These are phyloP conservation scores for Cardamine occulta DNA, from an alignment of 345 rosid species.

Conservation along the genomic window DNA sequence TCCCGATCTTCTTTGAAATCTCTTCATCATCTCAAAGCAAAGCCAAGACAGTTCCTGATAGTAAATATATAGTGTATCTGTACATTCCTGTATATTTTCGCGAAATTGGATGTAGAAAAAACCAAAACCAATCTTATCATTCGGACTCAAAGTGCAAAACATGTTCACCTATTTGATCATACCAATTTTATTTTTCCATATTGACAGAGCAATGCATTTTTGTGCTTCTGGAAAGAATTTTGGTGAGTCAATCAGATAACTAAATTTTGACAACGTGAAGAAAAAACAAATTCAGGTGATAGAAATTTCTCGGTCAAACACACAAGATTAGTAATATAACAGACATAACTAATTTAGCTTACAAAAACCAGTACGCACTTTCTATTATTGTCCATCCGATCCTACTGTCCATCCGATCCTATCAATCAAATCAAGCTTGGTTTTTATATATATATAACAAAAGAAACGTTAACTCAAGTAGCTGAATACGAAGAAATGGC, in stretches of 20 bases:
- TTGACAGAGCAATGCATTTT: neutral
- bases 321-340: conserved; percentile 11
- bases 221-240: conserved; percentile 19
- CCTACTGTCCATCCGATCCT: neutral
- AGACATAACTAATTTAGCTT: conserved; percentile 22
- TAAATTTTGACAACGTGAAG: neutral
- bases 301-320: neutral
- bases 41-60: neutral
- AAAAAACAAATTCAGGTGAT: neutral
- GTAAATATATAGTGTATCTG: conserved; percentile 17
- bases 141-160: neutral
- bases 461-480: too few species aligned
- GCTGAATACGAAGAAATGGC: neutral
- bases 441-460: neutral
- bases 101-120: neutral
- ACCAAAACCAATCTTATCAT: conserved; percentile 4
- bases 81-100: conserved; percentile 29
- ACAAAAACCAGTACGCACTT: neutral
- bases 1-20: conserved; percentile 38
- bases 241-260: conserved; percentile 14
- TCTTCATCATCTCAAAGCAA: neutral
- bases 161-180: neutral
- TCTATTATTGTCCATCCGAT: conserved; percentile 27
- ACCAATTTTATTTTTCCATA: neutral
- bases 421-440: neutral